Percentiles rank a stretch among this genome's conserved stretches.
Evolutionary conservation across 805 yeast species (phyloP).

Genomic region (Brettanomyces custersianus): DNA sequence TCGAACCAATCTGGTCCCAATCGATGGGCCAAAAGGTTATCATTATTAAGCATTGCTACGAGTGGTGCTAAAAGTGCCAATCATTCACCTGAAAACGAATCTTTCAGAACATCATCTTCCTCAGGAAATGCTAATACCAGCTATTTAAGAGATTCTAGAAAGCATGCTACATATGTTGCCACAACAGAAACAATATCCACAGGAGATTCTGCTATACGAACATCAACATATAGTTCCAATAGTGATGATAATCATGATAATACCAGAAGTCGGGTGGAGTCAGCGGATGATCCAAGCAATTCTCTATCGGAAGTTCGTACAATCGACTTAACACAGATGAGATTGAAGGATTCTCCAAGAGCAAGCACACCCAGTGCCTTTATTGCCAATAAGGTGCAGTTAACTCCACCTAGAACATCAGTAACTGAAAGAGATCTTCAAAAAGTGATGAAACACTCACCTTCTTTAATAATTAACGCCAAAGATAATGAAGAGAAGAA

Average conservation of each 20-base stretch:
- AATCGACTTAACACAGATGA: background rate
- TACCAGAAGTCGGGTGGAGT: background rate
- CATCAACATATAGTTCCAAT: background rate
- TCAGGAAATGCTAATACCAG: background rate
- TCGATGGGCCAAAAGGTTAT: too few relatives aligned
- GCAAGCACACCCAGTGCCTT: too few relatives aligned
- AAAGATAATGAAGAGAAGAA: too few relatives aligned
- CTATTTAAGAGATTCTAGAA: background rate
- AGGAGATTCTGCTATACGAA: background rate
- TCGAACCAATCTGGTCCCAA: too few relatives aligned
- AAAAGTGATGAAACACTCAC: background rate
- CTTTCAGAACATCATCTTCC: background rate
- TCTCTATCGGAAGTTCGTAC: conserved; percentile 1
- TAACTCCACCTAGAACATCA: too few relatives aligned
- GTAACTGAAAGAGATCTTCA: background rate
- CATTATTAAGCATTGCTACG: too few relatives aligned
- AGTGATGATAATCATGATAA: background rate
- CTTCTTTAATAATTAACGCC: too few relatives aligned
- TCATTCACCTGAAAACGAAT: background rate
- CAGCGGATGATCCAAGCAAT: background rate
- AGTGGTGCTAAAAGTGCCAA: too few relatives aligned
- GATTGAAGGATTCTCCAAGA: background rate
- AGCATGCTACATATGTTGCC: background rate
- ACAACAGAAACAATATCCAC: background rate
- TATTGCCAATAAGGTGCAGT: too few relatives aligned